Conservation (phyloP, 257 asterid genomes). For the Oldenlandia corymbosa region DNA sequence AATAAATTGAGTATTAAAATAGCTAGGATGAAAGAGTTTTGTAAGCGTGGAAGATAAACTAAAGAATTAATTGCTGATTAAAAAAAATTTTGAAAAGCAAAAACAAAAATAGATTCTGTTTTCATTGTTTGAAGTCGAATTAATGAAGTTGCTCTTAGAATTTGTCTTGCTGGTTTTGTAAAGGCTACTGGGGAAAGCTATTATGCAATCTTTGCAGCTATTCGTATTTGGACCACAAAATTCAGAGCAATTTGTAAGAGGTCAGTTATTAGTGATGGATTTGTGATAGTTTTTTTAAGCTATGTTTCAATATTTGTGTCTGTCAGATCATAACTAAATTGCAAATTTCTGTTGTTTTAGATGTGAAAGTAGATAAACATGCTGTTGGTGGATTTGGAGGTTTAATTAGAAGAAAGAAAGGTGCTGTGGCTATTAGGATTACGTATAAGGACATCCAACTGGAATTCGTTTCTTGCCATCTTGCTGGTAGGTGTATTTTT, state of each 20-base stretch:
- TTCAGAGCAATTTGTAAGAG: constrained; percentile 29
- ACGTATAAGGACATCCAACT: constrained; percentile 43
- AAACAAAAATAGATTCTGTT: too few relatives aligned
- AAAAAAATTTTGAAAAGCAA: too few relatives aligned
- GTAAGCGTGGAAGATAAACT: too few relatives aligned
- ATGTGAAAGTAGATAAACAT: constrained; percentile 50
- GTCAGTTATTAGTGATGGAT: constrained; percentile 10
- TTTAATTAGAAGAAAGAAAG: constrained; percentile 62
- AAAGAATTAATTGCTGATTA: too few relatives aligned
- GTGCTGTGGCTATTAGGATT: constrained; percentile 55
- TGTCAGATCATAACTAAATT: too few relatives aligned
- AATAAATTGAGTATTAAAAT: too few relatives aligned
- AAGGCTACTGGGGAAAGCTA: constrained; percentile 50
- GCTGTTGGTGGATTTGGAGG: constrained; percentile 58
- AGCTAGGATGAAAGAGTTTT: too few relatives aligned
- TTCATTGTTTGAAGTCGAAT: too few relatives aligned
- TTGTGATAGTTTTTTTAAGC: too few relatives aligned
- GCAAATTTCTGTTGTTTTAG: constrained; percentile 17
- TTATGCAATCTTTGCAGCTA: constrained; percentile 60
- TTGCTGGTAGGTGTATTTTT: constrained; percentile 46
- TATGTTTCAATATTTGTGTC: too few relatives aligned
- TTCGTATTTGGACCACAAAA: constrained; percentile 46
- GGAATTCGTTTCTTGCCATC: constrained; percentile 65
- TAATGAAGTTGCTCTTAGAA: too few relatives aligned
- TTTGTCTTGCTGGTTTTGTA: neutral